Evolutionary conservation across 257 asterid species (phyloP).

Genomic region (Gentiana dahurica): DNA sequence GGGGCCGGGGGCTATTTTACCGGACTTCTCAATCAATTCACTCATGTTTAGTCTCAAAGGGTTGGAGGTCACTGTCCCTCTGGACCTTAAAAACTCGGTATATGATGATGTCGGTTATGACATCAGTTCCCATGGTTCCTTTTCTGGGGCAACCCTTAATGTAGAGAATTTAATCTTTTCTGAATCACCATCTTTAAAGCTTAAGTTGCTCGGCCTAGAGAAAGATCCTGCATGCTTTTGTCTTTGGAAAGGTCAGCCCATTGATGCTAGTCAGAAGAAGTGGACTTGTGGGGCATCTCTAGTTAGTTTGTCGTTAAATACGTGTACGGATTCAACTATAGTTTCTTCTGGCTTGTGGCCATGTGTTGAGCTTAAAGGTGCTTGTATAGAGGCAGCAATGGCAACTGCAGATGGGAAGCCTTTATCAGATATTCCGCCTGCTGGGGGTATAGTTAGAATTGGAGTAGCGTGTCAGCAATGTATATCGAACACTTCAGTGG

Average conservation of each 20-base stretch:
- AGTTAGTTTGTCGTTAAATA: conserved; percentile 57
- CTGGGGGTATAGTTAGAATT: conserved; percentile 84
- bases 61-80: conserved; percentile 65
- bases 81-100: conserved; percentile 35
- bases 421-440: conserved; percentile 71
- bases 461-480: conserved; percentile 84
- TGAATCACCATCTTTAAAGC: conserved; percentile 65
- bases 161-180: conserved; percentile 63
- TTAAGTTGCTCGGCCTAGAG: conserved; percentile 64
- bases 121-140: conserved; percentile 39
- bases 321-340: conserved; percentile 17
- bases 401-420: conserved; percentile 96
- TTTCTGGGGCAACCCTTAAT: conserved; percentile 85
- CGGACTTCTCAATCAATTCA: conserved; percentile 68
- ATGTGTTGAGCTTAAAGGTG: conserved; percentile 73
- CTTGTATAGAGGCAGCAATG: conserved; percentile 85
- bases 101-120: conserved; percentile 23
- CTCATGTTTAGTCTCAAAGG: conserved; percentile 51
- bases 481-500: conserved; percentile 78
- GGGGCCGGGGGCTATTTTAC: conserved; percentile 51
- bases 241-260: conserved; percentile 87
- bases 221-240: conserved; percentile 93
- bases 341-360: conserved; percentile 52
- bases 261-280: conserved; percentile 94
- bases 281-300: conserved; percentile 54